A percentile compares a stretch with the other conserved stretches of the same genome.
phyloP scores from a whole-genome alignment of 2,329 filamentous ascomycete genomes.

The Colletotrichum brevisporum region DNA sequence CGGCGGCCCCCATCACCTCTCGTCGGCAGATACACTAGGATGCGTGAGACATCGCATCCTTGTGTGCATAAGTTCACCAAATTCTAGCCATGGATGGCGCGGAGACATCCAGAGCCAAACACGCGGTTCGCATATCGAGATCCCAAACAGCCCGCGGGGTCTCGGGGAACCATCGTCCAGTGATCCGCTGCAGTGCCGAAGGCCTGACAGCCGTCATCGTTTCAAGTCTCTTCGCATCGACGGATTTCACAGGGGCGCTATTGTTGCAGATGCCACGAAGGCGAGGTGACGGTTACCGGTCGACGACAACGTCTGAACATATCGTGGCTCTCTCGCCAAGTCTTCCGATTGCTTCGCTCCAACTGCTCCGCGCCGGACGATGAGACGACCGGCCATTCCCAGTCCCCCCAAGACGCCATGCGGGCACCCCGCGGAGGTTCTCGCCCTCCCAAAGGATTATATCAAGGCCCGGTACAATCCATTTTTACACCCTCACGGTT shows the following conservation, averaged over 20 bases:
- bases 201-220: constrained; percentile 21
- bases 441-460: not conserved
- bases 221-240: constrained; percentile 10
- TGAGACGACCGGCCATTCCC: not conserved
- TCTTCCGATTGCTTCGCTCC: constrained; percentile 9
- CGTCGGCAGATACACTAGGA: too few relatives aligned
- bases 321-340: not conserved
- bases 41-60: too few relatives aligned
- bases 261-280: not conserved
- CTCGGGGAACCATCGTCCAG: not conserved
- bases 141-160: not conserved
- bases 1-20: too few relatives aligned
- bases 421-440: not conserved
- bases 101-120: not conserved
- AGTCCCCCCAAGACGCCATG: not conserved
- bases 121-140: not conserved
- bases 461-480: not conserved
- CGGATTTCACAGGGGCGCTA: too few relatives aligned
- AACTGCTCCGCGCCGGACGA: not conserved
- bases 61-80: too few relatives aligned
- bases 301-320: constrained; percentile 3
- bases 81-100: not conserved
- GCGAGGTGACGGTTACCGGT: not conserved
- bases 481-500: too few relatives aligned
- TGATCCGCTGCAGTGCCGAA: not conserved